These are phyloP conservation scores for Starmera dryadoides DNA, from an alignment of 805 yeast species.

Conservation along the genomic window DNA sequence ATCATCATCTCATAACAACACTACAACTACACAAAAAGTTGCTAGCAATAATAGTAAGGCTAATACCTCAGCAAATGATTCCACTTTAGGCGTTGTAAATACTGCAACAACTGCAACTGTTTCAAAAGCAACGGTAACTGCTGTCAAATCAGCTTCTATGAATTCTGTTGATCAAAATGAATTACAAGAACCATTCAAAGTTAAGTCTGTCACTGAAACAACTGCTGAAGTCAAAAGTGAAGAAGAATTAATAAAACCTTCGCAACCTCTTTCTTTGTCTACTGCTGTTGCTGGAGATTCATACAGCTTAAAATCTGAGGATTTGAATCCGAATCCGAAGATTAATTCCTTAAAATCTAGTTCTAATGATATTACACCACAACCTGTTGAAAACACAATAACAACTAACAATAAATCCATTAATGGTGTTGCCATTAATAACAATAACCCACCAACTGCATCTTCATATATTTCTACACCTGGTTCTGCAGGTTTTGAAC, in stretches of 20 bases:
- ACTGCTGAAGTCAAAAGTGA: background rate
- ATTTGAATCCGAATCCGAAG: background rate
- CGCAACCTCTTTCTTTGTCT: too few species aligned
- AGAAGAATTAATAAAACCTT: background rate
- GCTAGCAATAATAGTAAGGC: background rate
- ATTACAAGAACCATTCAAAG: background rate
- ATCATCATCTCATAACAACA: constrained; percentile 2
- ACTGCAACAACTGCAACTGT: background rate
- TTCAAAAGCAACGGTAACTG: background rate
- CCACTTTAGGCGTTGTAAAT: background rate
- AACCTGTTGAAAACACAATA: background rate
- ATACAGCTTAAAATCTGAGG: background rate
- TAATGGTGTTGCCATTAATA: too few species aligned
- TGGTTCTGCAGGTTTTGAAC: constrained; percentile 19
- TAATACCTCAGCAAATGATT: background rate
- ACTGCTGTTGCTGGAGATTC: background rate
- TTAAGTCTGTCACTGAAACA: background rate
- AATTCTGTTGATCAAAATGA: background rate
- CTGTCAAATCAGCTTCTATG: background rate
- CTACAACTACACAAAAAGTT: background rate
- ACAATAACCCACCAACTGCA: too few species aligned
- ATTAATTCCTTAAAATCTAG: background rate
- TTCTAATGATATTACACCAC: background rate
- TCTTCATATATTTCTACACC: constrained; percentile 11
- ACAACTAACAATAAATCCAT: too few species aligned